Evolutionary conservation across 345 rosid genomes (phyloP).

Genomic region (Boechera stricta): DNA sequence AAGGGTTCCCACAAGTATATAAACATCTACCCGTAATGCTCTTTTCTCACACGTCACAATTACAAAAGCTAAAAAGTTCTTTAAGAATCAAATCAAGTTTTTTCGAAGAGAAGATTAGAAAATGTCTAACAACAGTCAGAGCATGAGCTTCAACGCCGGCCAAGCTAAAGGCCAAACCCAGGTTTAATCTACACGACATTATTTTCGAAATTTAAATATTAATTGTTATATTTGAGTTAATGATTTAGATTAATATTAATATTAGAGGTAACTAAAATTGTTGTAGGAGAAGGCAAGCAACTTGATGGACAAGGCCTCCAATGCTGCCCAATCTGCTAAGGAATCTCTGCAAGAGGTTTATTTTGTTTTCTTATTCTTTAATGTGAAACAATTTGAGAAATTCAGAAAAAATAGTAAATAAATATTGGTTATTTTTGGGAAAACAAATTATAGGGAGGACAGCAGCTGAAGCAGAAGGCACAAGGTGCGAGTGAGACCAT

Average conservation of each 20-base stretch:
- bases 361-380: not conserved
- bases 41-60: constrained; percentile 27
- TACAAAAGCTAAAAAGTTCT: constrained; percentile 23
- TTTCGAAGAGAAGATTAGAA: constrained; percentile 16
- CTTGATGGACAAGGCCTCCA: constrained; percentile 61
- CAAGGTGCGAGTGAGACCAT: constrained; percentile 69
- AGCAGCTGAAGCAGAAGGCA: constrained; percentile 63
- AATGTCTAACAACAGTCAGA: constrained; percentile 55
- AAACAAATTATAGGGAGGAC: constrained; percentile 53
- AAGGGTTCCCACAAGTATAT: constrained; percentile 32
- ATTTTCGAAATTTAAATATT: not conserved
- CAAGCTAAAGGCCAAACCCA: constrained; percentile 65
- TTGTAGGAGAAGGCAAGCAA: constrained; percentile 66
- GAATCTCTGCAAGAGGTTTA: constrained; percentile 65
- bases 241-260: not conserved
- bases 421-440: not conserved
- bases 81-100: not conserved
- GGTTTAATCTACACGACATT: constrained; percentile 41
- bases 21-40: constrained; percentile 19
- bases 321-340: constrained; percentile 72
- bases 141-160: constrained; percentile 59
- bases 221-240: not conserved
- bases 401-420: not conserved
- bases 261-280: constrained; percentile 2
- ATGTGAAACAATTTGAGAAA: constrained; percentile 4